phyloP scores from a whole-genome alignment of 202 grass and related monocot species.

The Schoenoplectus triqueter region DNA sequence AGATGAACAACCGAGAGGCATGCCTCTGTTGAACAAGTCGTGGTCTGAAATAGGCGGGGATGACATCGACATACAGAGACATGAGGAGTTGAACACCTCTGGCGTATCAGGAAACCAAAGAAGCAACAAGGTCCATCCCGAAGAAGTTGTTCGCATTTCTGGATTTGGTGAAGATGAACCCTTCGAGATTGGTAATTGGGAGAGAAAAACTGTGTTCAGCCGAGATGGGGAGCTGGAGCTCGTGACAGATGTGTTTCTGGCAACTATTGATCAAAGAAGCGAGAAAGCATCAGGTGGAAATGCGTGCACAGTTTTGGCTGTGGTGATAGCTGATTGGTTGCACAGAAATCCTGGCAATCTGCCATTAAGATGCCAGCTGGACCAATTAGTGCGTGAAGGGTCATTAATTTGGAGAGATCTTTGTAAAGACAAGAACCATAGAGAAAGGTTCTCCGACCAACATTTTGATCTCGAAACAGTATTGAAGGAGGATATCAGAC shows the following conservation, averaged over 20 bases:
- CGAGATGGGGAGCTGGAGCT: slow-evolving; percentile 77
- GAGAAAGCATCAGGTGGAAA: slow-evolving; percentile 77
- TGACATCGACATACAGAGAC: slow-evolving; percentile 54
- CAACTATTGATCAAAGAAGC: slow-evolving; percentile 94
- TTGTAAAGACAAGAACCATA: slow-evolving; percentile 51
- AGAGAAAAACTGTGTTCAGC: slow-evolving; percentile 59
- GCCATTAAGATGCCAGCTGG: slow-evolving; percentile 73
- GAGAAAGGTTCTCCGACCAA: slow-evolving; percentile 67
- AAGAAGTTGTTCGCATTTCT: neutral
- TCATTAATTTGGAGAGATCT: slow-evolving; percentile 89
- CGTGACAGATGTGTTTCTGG: slow-evolving; percentile 76
- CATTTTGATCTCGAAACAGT: slow-evolving; percentile 99
- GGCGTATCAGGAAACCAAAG: neutral
- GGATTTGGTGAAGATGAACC: slow-evolving; percentile 41
- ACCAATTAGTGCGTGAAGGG: slow-evolving; percentile 74
- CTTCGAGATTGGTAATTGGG: slow-evolving; percentile 73
- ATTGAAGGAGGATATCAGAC: slow-evolving; percentile 63
- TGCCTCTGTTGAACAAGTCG: slow-evolving; percentile 49
- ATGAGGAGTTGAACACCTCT: slow-evolving; percentile 6
- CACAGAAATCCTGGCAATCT: slow-evolving; percentile 57
- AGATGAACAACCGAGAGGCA: slow-evolving; percentile 19
- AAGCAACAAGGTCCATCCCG: slow-evolving; percentile 36
- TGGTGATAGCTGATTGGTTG: slow-evolving; percentile 92
- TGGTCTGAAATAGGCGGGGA: slow-evolving; percentile 49
- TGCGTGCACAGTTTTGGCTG: slow-evolving; percentile 82